These are phyloP conservation scores for Daldinia loculata DNA, from an alignment of 495 filamentous ascomycete species.

Conservation along the genomic window DNA sequence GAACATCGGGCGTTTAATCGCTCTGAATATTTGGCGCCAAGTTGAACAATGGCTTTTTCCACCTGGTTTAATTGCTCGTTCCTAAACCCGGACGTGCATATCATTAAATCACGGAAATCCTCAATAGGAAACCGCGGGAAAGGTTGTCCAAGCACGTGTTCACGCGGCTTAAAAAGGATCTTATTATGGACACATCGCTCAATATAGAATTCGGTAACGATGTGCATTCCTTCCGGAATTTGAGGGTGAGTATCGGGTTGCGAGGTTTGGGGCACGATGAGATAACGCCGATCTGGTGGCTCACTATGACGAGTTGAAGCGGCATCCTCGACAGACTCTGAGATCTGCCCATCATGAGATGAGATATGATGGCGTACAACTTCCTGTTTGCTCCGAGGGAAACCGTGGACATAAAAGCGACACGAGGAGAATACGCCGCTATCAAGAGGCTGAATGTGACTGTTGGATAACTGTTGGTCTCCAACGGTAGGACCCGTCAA, in stretches of 20 bases:
- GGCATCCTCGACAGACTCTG: slow-evolving; percentile 55
- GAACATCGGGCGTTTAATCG: slow-evolving; percentile 70
- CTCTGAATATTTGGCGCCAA: slow-evolving; percentile 83
- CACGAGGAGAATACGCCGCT: slow-evolving; percentile 62
- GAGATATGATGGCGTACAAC: slow-evolving; percentile 56
- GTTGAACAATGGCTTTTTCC: slow-evolving; percentile 73
- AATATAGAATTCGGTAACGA: slow-evolving; percentile 92
- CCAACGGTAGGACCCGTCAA: slow-evolving; percentile 1
- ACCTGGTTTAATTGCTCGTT: slow-evolving; percentile 88
- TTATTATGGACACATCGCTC: slow-evolving; percentile 85
- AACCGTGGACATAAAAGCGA: slow-evolving; percentile 73
- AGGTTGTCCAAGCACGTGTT: slow-evolving; percentile 77
- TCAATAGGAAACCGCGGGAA: slow-evolving; percentile 72
- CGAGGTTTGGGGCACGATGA: slow-evolving; percentile 61
- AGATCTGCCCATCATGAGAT: slow-evolving; percentile 57
- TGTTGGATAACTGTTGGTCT: slow-evolving; percentile 15
- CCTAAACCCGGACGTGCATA: slow-evolving; percentile 83
- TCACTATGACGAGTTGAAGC: slow-evolving; percentile 40
- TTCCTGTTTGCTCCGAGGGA: slow-evolving; percentile 53
- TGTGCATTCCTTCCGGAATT: slow-evolving; percentile 50
- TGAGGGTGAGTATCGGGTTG: slow-evolving; percentile 51
- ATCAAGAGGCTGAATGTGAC: slow-evolving; percentile 16
- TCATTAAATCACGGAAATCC: slow-evolving; percentile 71
- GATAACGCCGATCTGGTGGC: slow-evolving; percentile 47
- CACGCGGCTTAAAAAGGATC: slow-evolving; percentile 70